A percentile compares a stretch with the other conserved stretches of the same genome.
phyloP scores from a whole-genome alignment of 176 grass and related monocot species.

The Zoysia pacifica region DNA sequence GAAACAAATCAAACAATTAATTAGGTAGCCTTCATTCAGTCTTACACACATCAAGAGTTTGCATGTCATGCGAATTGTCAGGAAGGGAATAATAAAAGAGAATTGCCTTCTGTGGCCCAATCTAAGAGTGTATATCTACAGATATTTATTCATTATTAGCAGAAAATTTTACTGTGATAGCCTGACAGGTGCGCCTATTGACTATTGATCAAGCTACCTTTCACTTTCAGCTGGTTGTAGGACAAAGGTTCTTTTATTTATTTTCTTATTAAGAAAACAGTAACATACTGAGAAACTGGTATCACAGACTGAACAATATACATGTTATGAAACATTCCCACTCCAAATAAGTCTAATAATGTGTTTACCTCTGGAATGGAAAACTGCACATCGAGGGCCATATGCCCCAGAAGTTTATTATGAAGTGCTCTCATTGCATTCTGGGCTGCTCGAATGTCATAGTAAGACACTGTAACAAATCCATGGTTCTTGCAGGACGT shows the following conservation, averaged over 20 bases:
- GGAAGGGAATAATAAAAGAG: not conserved
- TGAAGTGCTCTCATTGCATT: constrained; percentile 58
- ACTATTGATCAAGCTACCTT: constrained; percentile 12
- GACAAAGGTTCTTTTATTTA: not conserved
- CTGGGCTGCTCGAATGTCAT: constrained; percentile 64
- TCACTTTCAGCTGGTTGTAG: not conserved
- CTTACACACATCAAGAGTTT: not conserved
- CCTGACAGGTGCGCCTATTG: not conserved
- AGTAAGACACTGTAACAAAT: constrained; percentile 67
- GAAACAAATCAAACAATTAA: not conserved
- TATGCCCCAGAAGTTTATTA: constrained; percentile 44
- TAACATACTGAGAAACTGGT: constrained; percentile 21
- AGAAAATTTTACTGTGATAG: constrained; percentile 1
- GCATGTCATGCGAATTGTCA: not conserved
- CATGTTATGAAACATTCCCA: constrained; percentile 4
- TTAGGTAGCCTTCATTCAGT: not conserved
- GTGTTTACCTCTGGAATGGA: constrained; percentile 59
- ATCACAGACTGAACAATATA: not conserved
- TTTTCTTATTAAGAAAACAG: not conserved
- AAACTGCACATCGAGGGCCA: constrained; percentile 72
- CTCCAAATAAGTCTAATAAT: constrained; percentile 18
- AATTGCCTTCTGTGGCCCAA: not conserved
- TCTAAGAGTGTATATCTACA: not conserved
- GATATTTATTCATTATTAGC: not conserved
- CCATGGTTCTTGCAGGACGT: constrained; percentile 61